Conservation (phyloP, 2,329 filamentous ascomycete genomes). For the Cladosporium halotolerans region DNA sequence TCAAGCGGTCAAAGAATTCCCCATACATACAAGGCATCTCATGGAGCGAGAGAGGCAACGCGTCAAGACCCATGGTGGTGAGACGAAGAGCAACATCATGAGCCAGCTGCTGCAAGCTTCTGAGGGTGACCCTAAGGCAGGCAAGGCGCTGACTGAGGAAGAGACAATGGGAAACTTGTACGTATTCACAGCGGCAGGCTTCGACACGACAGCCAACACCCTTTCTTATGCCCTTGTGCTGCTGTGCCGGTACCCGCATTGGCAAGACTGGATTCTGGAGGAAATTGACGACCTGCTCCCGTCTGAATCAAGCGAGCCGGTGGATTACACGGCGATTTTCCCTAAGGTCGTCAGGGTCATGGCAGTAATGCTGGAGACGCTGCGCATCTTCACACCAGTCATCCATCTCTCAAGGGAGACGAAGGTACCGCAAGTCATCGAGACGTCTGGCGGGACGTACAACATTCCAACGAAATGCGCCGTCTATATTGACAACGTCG, state of each 20-base stretch:
- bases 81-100: constrained; percentile 25
- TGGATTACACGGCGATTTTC: constrained; percentile 40
- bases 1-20: constrained; percentile 23
- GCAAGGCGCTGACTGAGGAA: constrained; percentile 29
- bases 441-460: constrained; percentile 23
- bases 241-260: constrained; percentile 41
- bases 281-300: constrained; percentile 40
- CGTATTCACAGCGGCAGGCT: constrained; percentile 41
- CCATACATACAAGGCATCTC: constrained; percentile 19
- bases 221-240: constrained; percentile 45
- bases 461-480: constrained; percentile 30
- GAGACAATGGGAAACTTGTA: constrained; percentile 43
- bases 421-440: constrained; percentile 26
- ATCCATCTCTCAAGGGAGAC: constrained; percentile 34
- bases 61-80: constrained; percentile 6
- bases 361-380: constrained; percentile 46
- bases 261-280: constrained; percentile 48
- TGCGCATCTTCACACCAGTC: constrained; percentile 38
- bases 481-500: constrained; percentile 33
- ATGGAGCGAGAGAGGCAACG: constrained; percentile 21
- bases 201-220: constrained; percentile 47
- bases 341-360: constrained; percentile 40
- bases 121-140: constrained; percentile 15
- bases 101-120: constrained; percentile 23
- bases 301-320: constrained; percentile 18